These are phyloP conservation scores for Plantago elongata DNA, from an alignment of 257 asterid genomes.

Conservation along the genomic window DNA sequence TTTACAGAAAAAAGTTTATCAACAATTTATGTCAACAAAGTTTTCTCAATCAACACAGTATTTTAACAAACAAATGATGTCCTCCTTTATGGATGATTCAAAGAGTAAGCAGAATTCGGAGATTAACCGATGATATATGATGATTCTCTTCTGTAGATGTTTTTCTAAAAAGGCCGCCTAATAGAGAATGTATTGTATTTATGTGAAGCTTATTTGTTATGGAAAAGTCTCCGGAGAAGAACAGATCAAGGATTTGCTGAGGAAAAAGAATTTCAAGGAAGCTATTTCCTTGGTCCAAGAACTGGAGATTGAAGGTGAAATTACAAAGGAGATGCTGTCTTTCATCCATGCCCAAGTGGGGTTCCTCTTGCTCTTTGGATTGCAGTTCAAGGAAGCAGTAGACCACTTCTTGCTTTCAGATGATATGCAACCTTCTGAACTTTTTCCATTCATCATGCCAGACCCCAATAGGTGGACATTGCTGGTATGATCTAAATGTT, in stretches of 20 bases:
- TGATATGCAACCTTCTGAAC: slow-evolving; percentile 91
- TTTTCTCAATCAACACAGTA: too few species aligned
- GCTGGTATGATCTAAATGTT: slow-evolving; percentile 51
- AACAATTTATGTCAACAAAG: too few species aligned
- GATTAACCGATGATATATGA: slow-evolving; percentile 7
- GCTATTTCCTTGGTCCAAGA: slow-evolving; percentile 80
- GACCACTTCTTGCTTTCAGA: slow-evolving; percentile 91
- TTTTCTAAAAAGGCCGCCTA: slow-evolving; percentile 16
- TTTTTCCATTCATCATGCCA: slow-evolving; percentile 90
- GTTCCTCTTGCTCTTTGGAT: slow-evolving; percentile 83
- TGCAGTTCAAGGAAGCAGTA: slow-evolving; percentile 90
- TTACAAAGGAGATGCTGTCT: slow-evolving; percentile 72
- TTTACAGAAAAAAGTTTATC: too few species aligned
- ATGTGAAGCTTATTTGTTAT: slow-evolving; percentile 71
- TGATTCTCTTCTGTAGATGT: neutral
- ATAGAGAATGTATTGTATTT: slow-evolving; percentile 19
- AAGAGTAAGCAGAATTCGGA: slow-evolving; percentile 1
- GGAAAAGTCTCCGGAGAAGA: slow-evolving; percentile 81
- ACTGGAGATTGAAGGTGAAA: slow-evolving; percentile 80
- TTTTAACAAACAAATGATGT: too few species aligned
- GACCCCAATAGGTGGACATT: slow-evolving; percentile 98
- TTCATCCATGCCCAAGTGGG: slow-evolving; percentile 94
- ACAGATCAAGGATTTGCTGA: slow-evolving; percentile 74
- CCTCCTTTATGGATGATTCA: too few species aligned
- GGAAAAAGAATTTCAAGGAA: slow-evolving; percentile 76